Evolutionary conservation across 1,284 basidiomycete genomes (phyloP), one percentile per base, ranked within the genome.

Genomic region (Sporisorium exsertum): DNA sequence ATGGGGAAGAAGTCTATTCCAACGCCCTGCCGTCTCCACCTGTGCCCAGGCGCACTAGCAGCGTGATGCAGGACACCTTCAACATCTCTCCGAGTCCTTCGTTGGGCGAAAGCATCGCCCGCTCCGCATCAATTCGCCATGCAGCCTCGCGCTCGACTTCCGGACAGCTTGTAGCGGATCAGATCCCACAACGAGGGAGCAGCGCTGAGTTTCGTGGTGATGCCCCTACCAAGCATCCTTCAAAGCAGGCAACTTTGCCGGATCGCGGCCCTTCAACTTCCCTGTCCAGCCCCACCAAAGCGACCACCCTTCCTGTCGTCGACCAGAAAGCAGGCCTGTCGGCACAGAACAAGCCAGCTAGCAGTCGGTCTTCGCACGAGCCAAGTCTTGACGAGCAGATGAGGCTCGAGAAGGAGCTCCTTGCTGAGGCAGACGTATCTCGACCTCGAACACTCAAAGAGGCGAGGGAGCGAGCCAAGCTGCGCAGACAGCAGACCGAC

Each of bases 371-470:
- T 24, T 61, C 58, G 26, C 60, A 54, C 35, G 74, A 77, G 50
- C 58, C 58, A 7, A 68, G 56, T 32, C 40, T 54, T 2, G 74
- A 69, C 16, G 74, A 77, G 55, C 74, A 77, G 58, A 64, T 18
- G 26, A 57, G 70, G n/a, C 55, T 77, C 2, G 74, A 77, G 35
- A 53, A 49, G 18, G 65, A 77, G 51, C 47, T 77, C 24, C 63
- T 77, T 5, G 63, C 62, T 15, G 74, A 72, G 27, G 59, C 57
- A 5, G 72, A 76, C 43, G 59, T 51, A 2, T 56, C 72, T 47
- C 60, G 76, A 2, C 76, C 76, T 0, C 59, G 70, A 18, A 78
- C 76, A 15, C 64, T 78, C 50, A 75, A 78, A 42, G 76, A 78
- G 53, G 76, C 76, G 2, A 47, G 76, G 24, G 76, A 71, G 52